phyloP scores from a whole-genome alignment of 73 alveolate species.

The Tetrahymena malaccensis region DNA sequence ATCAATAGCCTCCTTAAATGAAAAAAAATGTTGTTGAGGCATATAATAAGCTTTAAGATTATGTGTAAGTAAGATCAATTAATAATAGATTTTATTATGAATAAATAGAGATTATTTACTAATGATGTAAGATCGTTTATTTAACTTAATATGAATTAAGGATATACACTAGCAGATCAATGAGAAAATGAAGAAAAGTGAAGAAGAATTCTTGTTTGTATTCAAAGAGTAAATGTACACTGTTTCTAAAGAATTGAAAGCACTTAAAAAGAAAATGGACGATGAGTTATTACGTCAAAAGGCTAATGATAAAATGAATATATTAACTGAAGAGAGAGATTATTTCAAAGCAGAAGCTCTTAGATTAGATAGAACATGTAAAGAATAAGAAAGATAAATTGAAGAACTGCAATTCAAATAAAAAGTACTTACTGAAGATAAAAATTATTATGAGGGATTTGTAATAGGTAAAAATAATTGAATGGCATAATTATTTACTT shows the following conservation, averaged over 20 bases:
- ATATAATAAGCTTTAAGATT: background rate
- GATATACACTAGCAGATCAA: background rate
- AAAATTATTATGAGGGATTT: conserved; percentile 37
- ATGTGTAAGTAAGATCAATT: background rate
- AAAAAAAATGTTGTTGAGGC: background rate
- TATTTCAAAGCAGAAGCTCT: conserved; percentile 55
- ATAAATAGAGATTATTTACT: background rate
- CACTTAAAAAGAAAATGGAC: conserved; percentile 45
- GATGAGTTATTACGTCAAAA: conserved; percentile 45
- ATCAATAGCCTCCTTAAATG: background rate
- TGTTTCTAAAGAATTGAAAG: conserved; percentile 34
- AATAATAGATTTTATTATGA: too few species aligned
- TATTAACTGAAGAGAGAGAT: conserved; percentile 47
- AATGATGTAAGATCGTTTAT: too few species aligned
- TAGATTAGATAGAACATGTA: conserved; percentile 43
- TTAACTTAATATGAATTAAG: background rate
- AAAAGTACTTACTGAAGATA: conserved; percentile 30
- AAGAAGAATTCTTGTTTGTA: conserved; percentile 27
- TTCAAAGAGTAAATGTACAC: conserved; percentile 38
- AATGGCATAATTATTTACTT: too few species aligned
- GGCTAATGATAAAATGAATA: conserved; percentile 43
- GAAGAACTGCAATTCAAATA: conserved; percentile 36
- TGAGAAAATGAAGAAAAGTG: conserved; percentile 1
- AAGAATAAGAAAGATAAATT: conserved; percentile 37
- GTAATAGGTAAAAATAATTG: conserved; percentile 28